Conservation (phyloP, 140 eudicot species). For the Erigeron philadelphicus region DNA sequence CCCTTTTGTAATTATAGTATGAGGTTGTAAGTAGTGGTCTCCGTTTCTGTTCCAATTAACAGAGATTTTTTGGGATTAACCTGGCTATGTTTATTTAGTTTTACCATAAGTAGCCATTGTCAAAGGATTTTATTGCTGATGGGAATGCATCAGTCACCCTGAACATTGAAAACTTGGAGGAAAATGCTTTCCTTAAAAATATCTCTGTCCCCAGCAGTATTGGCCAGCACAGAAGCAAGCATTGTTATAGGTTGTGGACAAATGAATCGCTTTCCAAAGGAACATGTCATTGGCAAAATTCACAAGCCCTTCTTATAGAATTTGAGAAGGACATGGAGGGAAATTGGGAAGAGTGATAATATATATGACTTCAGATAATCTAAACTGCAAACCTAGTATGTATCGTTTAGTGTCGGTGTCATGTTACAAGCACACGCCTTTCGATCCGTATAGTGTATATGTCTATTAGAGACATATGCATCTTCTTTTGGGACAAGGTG, state of each 20-base stretch:
- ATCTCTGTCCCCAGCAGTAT: not conserved
- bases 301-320: not conserved
- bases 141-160: not conserved
- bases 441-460: no score
- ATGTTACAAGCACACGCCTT: not conserved
- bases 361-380: not conserved
- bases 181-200: not conserved
- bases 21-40: conserved; percentile 7
- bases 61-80: not conserved
- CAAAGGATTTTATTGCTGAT: not conserved
- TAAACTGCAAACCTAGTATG: not conserved
- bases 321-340: not conserved
- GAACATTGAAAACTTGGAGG: not conserved
- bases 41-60: not conserved
- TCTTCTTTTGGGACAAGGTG: not conserved
- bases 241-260: not conserved
- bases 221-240: conserved; percentile 7
- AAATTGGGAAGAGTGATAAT: not conserved
- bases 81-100: conserved; percentile 1
- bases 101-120: not conserved
- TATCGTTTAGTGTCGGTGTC: conserved; percentile 1
- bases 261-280: not conserved
- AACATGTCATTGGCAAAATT: not conserved
- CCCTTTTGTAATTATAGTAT: not conserved
- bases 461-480: no score